phyloP scores from a whole-genome alignment of 352 stramenopile genomes.

The Globisporangium yorkense region DNA sequence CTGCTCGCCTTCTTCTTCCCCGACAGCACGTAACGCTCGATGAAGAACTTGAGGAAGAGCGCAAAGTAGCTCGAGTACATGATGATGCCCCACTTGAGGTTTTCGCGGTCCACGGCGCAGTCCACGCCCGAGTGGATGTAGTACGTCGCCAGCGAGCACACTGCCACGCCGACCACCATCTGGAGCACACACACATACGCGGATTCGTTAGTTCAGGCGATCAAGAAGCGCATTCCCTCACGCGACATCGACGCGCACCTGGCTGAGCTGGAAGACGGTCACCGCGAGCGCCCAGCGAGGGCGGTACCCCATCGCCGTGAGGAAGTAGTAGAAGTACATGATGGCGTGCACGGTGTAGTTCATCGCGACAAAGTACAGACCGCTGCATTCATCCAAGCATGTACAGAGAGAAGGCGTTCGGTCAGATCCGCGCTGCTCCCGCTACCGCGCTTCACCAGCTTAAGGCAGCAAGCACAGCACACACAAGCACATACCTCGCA shows the following conservation, averaged over 20 bases:
- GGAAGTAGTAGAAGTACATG: conserved; percentile 98
- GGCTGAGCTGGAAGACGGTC: conserved; percentile 88
- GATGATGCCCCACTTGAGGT: conserved; percentile 86
- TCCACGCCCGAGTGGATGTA: conserved; percentile 61
- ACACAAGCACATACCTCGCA: conserved; percentile 44
- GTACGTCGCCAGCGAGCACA: conserved; percentile 71
- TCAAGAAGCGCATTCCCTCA: not conserved
- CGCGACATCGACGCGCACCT: conserved; percentile 49
- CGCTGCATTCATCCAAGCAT: conserved; percentile 24
- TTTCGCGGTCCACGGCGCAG: conserved; percentile 79
- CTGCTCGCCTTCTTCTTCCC: conserved; percentile 24
- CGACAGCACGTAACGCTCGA: conserved; percentile 81
- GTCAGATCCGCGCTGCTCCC: not conserved
- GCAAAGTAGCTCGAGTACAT: conserved; percentile 95
- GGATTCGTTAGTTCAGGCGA: not conserved
- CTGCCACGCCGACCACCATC: conserved; percentile 72
- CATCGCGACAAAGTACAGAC: conserved; percentile 97
- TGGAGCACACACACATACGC: conserved; percentile 9
- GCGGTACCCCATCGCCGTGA: conserved; percentile 79
- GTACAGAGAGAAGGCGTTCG: conserved; percentile 5
- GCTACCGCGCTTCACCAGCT: not conserved
- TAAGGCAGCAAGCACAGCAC: too few relatives aligned
- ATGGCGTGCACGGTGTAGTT: conserved; percentile 97
- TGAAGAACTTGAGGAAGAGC: conserved; percentile 91
- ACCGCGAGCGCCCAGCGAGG: conserved; percentile 75